Evolutionary conservation across 306 rosid species (phyloP), one percentile per base, ranked within the genome.

Genomic region (Pterocarpus macrocarpus): DNA sequence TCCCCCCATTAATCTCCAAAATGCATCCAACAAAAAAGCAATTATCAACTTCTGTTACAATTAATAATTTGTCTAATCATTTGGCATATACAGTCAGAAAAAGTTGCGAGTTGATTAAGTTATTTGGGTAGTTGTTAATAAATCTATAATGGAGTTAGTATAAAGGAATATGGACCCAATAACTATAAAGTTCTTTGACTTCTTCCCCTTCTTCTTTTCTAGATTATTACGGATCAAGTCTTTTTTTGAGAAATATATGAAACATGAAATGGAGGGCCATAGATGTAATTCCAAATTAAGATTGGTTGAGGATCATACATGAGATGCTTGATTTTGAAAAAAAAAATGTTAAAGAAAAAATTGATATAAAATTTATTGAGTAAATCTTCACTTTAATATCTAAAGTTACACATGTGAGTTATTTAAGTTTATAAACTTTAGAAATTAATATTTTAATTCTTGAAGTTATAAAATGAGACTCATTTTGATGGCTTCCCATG

Each of bases 41-140:
- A 49, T 17, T 70, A 32, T 32, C 75, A 70, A 49, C 13, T 71
- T 52, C 34, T 50, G n/a, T 9, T 56, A 16, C 14, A 71, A 52
- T 52, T 35, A 36, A 72, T 11, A 36, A 14, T 53, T 22, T 71
- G 65, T 38, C 15, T 11, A 16, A 55, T n/a, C 38, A 56, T 55
- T 57, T 17, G 64, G 28, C 13, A 22, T 10, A 56, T 56, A 8
- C 8, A 53, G 52, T 41, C 16, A 17, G 35, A 67, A 67, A 17
- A 41, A 17, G 68, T 57, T 39, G 67, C 65, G 41, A 8, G 78
- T 22, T 28, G 52, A 73, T 73, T 14, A 58, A 73, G 12, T 58
- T 58, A 58, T 39, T 73, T 41, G 78, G 28, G 78, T 73, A 57
- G 78, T 41, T 57, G 55, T 58, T 38, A 8, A 39, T 44, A 58